Evolutionary conservation across 441 rosid genomes (phyloP).

Genomic region (Biscutella laevigata): DNA sequence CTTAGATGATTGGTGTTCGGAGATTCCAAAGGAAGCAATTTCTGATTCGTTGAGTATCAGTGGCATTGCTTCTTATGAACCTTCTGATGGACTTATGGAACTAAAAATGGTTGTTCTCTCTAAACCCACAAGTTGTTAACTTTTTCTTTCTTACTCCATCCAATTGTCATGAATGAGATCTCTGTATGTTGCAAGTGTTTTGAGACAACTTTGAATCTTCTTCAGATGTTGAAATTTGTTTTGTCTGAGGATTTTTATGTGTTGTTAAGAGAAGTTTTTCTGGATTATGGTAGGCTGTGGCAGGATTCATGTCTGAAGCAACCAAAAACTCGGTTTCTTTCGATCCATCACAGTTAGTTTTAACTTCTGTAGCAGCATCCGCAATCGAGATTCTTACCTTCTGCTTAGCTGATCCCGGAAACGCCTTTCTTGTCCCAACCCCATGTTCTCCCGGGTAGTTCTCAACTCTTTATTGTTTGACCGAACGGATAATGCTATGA

Average conservation of each 20-base stretch:
- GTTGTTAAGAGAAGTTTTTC: constrained; percentile 10
- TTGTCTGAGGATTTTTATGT: not conserved
- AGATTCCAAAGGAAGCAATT: constrained; percentile 34
- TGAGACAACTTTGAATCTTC: not conserved
- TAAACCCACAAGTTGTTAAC: not conserved
- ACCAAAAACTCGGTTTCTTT: constrained; percentile 45
- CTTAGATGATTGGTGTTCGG: constrained; percentile 54
- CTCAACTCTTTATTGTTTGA: not conserved
- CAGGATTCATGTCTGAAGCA: constrained; percentile 64
- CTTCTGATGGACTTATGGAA: constrained; percentile 54
- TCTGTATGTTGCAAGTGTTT: too few species aligned
- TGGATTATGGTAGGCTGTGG: constrained; percentile 46
- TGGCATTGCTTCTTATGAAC: constrained; percentile 63
- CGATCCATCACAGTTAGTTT: constrained; percentile 51
- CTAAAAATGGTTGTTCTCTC: constrained; percentile 52
- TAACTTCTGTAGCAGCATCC: constrained; percentile 69
- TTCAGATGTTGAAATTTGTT: not conserved
- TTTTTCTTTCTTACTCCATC: not conserved
- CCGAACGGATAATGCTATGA: not conserved
- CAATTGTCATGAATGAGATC: too few species aligned
- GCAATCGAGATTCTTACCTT: constrained; percentile 75
- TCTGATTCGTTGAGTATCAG: constrained; percentile 34
- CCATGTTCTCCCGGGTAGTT: constrained; percentile 63
- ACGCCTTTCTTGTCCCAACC: constrained; percentile 79
- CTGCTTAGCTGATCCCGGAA: constrained; percentile 84